Conservation (phyloP, 75 land plant genomes). For the Pinus tabuliformis region DNA sequence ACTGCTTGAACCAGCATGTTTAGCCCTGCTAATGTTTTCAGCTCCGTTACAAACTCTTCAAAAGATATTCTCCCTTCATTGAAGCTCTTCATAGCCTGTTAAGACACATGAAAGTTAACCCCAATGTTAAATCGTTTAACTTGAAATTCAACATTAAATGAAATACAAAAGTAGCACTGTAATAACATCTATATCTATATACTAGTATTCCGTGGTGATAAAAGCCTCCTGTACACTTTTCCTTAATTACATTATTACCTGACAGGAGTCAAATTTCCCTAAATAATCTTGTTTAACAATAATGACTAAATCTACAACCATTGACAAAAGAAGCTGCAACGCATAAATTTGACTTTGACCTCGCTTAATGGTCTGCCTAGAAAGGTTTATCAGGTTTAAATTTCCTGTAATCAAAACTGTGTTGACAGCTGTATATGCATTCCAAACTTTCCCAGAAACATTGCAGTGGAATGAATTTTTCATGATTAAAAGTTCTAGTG, state of each 20-base stretch:
- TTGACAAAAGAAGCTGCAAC: not conserved
- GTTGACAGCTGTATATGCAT: not conserved
- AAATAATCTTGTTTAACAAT: not conserved
- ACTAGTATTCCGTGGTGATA: not conserved
- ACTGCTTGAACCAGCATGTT: constrained; percentile 46
- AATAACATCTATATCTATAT: not conserved
- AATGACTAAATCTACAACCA: not conserved
- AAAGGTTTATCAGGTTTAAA: not conserved
- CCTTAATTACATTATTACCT: not conserved
- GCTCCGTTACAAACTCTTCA: constrained; percentile 42
- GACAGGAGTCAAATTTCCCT: not conserved
- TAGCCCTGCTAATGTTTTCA: constrained; percentile 52
- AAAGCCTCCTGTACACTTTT: not conserved
- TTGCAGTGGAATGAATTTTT: not conserved
- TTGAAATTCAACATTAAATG: not conserved
- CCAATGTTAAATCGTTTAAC: not conserved
- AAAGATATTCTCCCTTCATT: constrained; percentile 42
- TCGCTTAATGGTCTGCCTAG: not conserved
- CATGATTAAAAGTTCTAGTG: not conserved
- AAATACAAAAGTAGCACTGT: not conserved
- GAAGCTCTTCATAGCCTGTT: constrained; percentile 39
- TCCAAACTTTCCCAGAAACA: not conserved
- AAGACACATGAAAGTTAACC: constrained; percentile 3
- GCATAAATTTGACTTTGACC: not conserved
- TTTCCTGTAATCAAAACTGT: constrained; percentile 1